These are phyloP conservation scores for Babesia ovis DNA, from an alignment of 169 alveolate genomes.

Conservation along the genomic window DNA sequence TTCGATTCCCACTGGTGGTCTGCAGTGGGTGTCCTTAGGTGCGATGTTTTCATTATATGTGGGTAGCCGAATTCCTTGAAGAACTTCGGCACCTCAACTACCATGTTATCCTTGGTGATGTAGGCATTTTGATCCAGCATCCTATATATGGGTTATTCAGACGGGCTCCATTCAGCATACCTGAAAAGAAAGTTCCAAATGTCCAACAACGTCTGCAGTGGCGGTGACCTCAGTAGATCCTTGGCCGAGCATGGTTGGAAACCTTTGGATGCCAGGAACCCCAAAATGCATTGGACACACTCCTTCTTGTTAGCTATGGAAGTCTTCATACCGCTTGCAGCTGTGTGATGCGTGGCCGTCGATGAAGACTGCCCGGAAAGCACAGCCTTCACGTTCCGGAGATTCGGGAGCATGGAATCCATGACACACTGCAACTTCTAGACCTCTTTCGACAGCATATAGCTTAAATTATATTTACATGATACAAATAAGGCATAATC, in stretches of 20 bases:
- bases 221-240: conserved; percentile 58
- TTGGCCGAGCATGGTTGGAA: conserved; percentile 55
- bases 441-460: background rate
- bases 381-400: background rate
- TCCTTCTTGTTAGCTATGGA: conserved; percentile 48
- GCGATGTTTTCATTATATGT: conserved; percentile 55
- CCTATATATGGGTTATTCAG: conserved; percentile 1
- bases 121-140: conserved; percentile 33
- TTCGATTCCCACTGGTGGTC: conserved; percentile 68
- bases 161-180: background rate
- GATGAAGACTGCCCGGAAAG: conserved; percentile 5
- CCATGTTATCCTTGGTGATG: conserved; percentile 69
- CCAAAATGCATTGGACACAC: conserved; percentile 51
- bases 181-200: conserved; percentile 70
- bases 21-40: conserved; percentile 61
- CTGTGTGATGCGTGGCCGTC: background rate
- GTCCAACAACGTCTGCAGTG: conserved; percentile 55
- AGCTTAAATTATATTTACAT: too few species aligned
- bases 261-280: conserved; percentile 50
- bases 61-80: conserved; percentile 68
- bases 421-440: background rate
- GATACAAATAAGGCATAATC: too few species aligned
- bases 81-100: conserved; percentile 63
- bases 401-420: conserved; percentile 35
- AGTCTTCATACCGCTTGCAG: background rate